phyloP scores from a whole-genome alignment of 2,329 filamentous ascomycete genomes.

The Pestalotiopsis sp. region DNA sequence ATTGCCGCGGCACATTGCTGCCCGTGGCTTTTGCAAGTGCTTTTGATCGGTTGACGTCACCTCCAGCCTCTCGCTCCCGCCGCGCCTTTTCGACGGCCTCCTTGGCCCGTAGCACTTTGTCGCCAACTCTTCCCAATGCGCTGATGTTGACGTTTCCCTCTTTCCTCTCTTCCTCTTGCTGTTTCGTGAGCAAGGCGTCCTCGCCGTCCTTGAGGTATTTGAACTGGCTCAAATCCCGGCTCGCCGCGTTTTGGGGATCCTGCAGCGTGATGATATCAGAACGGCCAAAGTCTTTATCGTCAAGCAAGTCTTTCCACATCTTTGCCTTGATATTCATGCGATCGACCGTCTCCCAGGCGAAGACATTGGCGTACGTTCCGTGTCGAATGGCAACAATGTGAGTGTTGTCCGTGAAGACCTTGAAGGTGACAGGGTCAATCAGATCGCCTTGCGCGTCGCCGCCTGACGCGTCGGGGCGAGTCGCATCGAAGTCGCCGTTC shows the following conservation, averaged over 20 bases:
- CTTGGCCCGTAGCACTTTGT: slow-evolving; percentile 88
- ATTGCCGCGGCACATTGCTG: slow-evolving; percentile 35
- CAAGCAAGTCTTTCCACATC: slow-evolving; percentile 90
- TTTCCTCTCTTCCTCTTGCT: slow-evolving; percentile 69
- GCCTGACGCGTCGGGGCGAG: slow-evolving; percentile 41
- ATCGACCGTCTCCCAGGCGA: slow-evolving; percentile 94
- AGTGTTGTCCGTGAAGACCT: slow-evolving; percentile 97
- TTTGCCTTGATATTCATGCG: slow-evolving; percentile 95
- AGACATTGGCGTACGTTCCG: slow-evolving; percentile 87
- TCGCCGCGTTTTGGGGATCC: slow-evolving; percentile 87
- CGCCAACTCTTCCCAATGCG: slow-evolving; percentile 75
- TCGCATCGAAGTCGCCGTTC: slow-evolving; percentile 71
- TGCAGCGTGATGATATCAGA: slow-evolving; percentile 96
- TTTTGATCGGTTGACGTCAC: slow-evolving; percentile 57
- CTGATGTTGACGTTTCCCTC: slow-evolving; percentile 74
- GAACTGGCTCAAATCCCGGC: slow-evolving; percentile 83
- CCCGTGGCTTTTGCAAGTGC: slow-evolving; percentile 40
- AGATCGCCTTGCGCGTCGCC: slow-evolving; percentile 72
- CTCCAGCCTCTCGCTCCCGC: slow-evolving; percentile 66
- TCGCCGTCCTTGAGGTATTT: slow-evolving; percentile 86
- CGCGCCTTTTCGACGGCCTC: slow-evolving; percentile 92
- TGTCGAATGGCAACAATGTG: slow-evolving; percentile 88
- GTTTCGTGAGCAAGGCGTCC: slow-evolving; percentile 66
- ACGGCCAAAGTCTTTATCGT: slow-evolving; percentile 82
- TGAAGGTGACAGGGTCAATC: slow-evolving; percentile 95